These are phyloP conservation scores for Scheffersomyces stipitis DNA, from an alignment of 805 yeast genomes.

Conservation along the genomic window DNA sequence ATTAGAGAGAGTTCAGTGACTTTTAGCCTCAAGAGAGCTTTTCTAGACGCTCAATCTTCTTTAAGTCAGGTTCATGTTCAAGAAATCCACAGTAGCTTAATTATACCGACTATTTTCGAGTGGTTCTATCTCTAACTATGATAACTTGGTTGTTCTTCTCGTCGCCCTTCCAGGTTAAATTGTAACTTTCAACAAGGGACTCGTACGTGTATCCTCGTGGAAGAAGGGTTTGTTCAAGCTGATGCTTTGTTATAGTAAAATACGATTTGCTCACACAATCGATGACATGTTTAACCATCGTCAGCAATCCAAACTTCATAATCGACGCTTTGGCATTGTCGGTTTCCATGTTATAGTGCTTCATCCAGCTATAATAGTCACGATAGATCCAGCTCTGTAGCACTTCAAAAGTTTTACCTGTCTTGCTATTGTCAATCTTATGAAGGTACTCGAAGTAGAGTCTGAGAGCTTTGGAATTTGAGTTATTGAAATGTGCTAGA, in stretches of 20 bases:
- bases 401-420: constrained; percentile 1
- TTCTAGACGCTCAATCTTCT: too few species aligned
- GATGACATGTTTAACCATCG: constrained; percentile 33
- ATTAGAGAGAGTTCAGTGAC: too few species aligned
- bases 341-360: constrained; percentile 29
- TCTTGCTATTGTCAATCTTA: constrained; percentile 6
- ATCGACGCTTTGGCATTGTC: constrained; percentile 33
- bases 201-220: constrained; percentile 25
- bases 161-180: constrained; percentile 31
- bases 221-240: constrained; percentile 23
- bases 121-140: constrained; percentile 13
- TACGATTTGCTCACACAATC: constrained; percentile 30
- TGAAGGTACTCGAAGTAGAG: constrained; percentile 27
- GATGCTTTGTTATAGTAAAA: constrained; percentile 31
- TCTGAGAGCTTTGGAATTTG: constrained; percentile 29
- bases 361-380: constrained; percentile 32
- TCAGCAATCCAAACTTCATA: constrained; percentile 42
- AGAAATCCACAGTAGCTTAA: too few species aligned
- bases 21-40: too few species aligned
- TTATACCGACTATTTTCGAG: too few species aligned
- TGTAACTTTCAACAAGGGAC: constrained; percentile 18
- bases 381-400: constrained; percentile 27
- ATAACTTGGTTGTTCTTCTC: constrained; percentile 26
- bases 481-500: constrained; percentile 38
- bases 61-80: too few species aligned